Conservation (phyloP, 139 green algal species). For the Coelastrella sp. region DNA sequence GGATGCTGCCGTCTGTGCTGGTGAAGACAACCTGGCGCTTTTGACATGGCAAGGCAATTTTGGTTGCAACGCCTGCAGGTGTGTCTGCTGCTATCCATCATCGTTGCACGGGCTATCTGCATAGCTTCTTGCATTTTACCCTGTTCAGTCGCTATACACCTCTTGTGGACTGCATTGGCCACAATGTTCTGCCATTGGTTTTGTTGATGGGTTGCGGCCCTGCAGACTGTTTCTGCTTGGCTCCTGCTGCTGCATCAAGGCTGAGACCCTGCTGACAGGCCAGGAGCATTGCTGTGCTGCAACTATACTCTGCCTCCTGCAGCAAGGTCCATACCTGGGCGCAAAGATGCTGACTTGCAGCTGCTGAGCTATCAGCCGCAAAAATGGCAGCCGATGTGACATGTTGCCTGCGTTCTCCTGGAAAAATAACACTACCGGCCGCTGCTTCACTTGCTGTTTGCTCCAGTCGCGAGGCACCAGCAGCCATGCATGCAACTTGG, state of each 20-base stretch:
- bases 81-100: too few species aligned
- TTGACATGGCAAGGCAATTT: too few species aligned
- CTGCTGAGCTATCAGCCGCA: constrained; percentile 65
- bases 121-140: too few species aligned
- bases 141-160: too few species aligned
- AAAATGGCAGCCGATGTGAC: constrained; percentile 83
- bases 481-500: constrained; percentile 85
- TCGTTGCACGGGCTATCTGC: too few species aligned
- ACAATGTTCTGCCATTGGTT: too few species aligned
- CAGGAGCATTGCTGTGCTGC: background rate
- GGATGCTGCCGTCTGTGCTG: background rate
- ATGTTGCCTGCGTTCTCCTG: constrained; percentile 96
- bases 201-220: too few species aligned
- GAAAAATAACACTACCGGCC: constrained; percentile 85
- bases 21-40: too few species aligned
- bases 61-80: background rate
- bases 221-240: too few species aligned
- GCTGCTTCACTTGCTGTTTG: constrained; percentile 36
- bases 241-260: background rate
- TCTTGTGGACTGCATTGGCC: too few species aligned
- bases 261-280: background rate
- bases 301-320: constrained; percentile 41
- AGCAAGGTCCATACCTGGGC: constrained; percentile 44
- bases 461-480: constrained; percentile 66
- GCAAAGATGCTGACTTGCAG: constrained; percentile 75